Base-by-base conservation (phyloP, 2,329 filamentous ascomycete genomes). In the Lecanosticta acicola region DNA sequence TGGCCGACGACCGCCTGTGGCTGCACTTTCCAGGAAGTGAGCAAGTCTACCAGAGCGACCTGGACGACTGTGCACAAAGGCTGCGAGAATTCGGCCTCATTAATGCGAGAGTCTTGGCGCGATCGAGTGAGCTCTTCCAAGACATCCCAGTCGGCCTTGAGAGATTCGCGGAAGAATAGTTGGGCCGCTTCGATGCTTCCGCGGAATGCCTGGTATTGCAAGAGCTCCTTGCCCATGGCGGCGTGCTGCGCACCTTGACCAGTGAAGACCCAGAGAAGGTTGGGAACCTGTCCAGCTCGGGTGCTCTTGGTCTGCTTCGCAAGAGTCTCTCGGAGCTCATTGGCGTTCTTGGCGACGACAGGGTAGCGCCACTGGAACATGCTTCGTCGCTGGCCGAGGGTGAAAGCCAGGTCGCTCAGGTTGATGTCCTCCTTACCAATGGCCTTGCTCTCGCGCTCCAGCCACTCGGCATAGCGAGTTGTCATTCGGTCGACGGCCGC, bases 211-310 rank as follows among this genome's bases (percentile, higher is more conserved):
- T 38, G 35, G 14, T 46, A 41, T 10, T 16, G 13, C n/a, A 62
- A 39, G 7, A 66, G 51, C 13, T 54, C 48, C n/a, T 35, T 33
- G 3, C 46, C 49, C 52, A 55, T 55, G 11, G 11, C n/a, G 14
- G 39, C 8, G 35, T 32, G 50, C 29, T 55, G 52, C 7, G 52
- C 47, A 17, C 50, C 52, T 39, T 54, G 51, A 1, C 51, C 51
- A 8, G 43, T 52, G 41, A 54, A 54, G 17, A 48, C 34, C 17
- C 42, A 48, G 5, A 13, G 24, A 16, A 24, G 17, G 24, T 33
- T 17, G 19, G 18, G 13, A 17, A 11, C 8, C 13, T 10, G 17
- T 29, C 9, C 16, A 3, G 37, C 19, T 14, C 26, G n/a, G 4
- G 5, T 26, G 16, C 26, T 10, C 17, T 34, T 34, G 2, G 29